Conservation (phyloP, 2,329 filamentous ascomycete genomes). For the Daldinia sp. region DNA sequence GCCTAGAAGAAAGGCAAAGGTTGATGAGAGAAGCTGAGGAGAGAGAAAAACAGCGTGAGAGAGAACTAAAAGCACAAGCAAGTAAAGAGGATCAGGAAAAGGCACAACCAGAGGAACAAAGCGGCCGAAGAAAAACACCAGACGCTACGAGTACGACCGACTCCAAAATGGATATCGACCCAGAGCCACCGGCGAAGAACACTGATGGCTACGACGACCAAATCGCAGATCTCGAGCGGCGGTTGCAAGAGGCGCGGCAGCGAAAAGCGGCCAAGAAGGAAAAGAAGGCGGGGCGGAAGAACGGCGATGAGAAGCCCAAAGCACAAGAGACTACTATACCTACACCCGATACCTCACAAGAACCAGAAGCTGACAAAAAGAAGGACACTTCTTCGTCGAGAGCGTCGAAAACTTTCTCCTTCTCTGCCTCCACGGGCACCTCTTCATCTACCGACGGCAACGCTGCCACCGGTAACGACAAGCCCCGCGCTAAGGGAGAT, state of each 20-base stretch:
- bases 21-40: constrained; percentile 59
- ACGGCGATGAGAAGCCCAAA: constrained; percentile 25
- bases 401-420: constrained; percentile 37
- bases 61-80: constrained; percentile 35
- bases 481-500: constrained; percentile 48
- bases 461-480: constrained; percentile 18
- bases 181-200: constrained; percentile 38
- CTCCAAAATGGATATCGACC: constrained; percentile 32
- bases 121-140: constrained; percentile 52
- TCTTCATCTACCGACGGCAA: constrained; percentile 1
- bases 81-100: constrained; percentile 14
- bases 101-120: constrained; percentile 1
- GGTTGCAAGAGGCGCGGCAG: constrained; percentile 53
- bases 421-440: constrained; percentile 20
- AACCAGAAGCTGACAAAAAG: constrained; percentile 56
- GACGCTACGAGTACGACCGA: constrained; percentile 15
- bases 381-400: constrained; percentile 41
- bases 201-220: constrained; percentile 54
- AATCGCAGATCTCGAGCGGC: constrained; percentile 60
- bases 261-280: constrained; percentile 58
- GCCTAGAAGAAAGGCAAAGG: constrained; percentile 58
- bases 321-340: constrained; percentile 35
- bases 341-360: constrained; percentile 41
- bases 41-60: constrained; percentile 56
- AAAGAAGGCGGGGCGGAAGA: constrained; percentile 49